These are phyloP conservation scores for Ceratocystiopsis sp. DNA, from an alignment of 2,329 filamentous ascomycete genomes.

Conservation along the genomic window DNA sequence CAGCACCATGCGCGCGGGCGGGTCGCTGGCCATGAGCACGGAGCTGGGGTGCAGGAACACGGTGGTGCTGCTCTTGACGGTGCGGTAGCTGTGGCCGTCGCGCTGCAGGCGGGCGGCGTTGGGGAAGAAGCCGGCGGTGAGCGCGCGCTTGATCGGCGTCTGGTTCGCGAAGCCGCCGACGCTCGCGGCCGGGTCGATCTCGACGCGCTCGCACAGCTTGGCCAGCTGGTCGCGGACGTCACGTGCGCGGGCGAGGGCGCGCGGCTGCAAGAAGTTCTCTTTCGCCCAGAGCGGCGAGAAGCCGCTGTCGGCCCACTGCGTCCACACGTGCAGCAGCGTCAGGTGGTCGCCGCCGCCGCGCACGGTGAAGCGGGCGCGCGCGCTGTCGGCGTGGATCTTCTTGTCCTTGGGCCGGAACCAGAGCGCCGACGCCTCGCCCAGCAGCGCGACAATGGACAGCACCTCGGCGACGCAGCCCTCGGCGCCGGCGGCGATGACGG, in stretches of 20 bases:
- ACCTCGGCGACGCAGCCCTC: slow-evolving; percentile 91
- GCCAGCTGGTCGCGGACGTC: slow-evolving; percentile 86
- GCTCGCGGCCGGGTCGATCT: slow-evolving; percentile 54
- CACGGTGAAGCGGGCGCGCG: slow-evolving; percentile 72
- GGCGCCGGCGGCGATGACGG: slow-evolving; percentile 73
- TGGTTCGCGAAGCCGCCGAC: slow-evolving; percentile 47
- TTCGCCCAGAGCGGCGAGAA: slow-evolving; percentile 75
- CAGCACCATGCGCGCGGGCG: slow-evolving; percentile 63
- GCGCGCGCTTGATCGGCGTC: slow-evolving; percentile 66
- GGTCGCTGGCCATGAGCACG: slow-evolving; percentile 62
- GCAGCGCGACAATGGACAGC: slow-evolving; percentile 84
- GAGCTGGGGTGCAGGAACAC: slow-evolving; percentile 86
- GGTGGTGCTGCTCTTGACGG: slow-evolving; percentile 75
- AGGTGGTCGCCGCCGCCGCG: slow-evolving; percentile 84
- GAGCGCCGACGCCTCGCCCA: slow-evolving; percentile 71
- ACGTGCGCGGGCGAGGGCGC: slow-evolving; percentile 71
- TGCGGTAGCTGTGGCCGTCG: slow-evolving; percentile 75
- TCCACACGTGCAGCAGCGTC: slow-evolving; percentile 82
- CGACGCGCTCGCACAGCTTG: slow-evolving; percentile 84
- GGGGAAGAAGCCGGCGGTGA: slow-evolving; percentile 86
- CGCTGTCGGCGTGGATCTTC: slow-evolving; percentile 87
- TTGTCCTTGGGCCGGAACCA: slow-evolving; percentile 97
- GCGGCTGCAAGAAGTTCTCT: slow-evolving; percentile 88
- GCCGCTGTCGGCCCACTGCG: slow-evolving; percentile 86
- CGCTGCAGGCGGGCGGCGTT: slow-evolving; percentile 75